Percentiles rank a stretch among this genome's conserved stretches.
These are phyloP conservation scores for Rhynchospora breviuscula DNA, from an alignment of 176 grass and related monocot genomes.

Conservation along the genomic window DNA sequence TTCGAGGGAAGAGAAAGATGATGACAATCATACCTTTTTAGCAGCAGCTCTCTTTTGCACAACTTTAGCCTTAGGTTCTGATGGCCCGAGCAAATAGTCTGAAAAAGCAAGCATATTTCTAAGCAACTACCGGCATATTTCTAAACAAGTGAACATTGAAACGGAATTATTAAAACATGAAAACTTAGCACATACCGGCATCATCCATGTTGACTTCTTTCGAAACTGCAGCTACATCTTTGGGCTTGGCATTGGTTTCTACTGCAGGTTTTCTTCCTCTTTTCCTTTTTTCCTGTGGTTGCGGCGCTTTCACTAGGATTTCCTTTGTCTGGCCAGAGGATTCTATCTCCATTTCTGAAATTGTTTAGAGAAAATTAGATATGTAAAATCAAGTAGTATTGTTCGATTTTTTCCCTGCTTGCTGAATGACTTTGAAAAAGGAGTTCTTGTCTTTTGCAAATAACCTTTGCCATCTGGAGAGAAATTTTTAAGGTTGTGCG, in stretches of 20 bases:
- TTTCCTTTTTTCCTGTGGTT: conserved; percentile 29
- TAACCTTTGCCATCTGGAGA: too few species aligned
- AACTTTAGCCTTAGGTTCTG: background rate
- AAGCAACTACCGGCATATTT: background rate
- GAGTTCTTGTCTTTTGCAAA: background rate
- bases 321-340: conserved; percentile 25
- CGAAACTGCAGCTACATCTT: conserved; percentile 26
- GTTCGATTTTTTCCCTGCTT: background rate
- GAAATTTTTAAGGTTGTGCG: too few species aligned
- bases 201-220: conserved; percentile 10
- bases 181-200: background rate
- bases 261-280: conserved; percentile 36
- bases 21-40: conserved; percentile 14
- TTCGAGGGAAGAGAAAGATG: too few species aligned
- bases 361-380: conserved; percentile 23
- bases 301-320: conserved; percentile 5
- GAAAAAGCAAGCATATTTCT: too few species aligned
- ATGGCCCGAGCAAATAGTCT: conserved; percentile 17
- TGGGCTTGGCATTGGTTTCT: conserved; percentile 21
- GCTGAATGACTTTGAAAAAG: background rate
- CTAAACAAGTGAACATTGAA: background rate
- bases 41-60: conserved; percentile 24
- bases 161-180: too few species aligned
- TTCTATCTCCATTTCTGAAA: conserved; percentile 45
- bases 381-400: background rate